Conservation (phyloP, 192 early-diverging fungal genomes). For the Coemansia biformis region DNA sequence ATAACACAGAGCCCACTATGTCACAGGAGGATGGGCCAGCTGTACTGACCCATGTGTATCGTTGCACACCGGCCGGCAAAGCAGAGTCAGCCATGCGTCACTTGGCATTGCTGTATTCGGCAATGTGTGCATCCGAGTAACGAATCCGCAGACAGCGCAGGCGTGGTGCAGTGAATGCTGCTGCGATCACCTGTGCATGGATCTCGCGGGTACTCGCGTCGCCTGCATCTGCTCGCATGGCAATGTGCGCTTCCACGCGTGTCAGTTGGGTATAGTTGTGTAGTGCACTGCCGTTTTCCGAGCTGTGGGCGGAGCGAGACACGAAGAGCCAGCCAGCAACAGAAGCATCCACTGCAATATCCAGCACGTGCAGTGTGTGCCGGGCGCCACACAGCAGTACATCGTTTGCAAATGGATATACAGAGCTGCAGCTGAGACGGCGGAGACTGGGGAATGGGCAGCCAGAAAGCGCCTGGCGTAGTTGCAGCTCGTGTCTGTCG, state of each 20-base stretch:
- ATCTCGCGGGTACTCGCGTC: no score
- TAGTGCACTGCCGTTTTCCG: neutral
- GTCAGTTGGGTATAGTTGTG: slow-evolving; percentile 4
- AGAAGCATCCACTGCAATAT: slow-evolving; percentile 7
- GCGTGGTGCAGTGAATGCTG: no score
- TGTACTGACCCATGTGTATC: no score
- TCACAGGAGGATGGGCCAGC: no score
- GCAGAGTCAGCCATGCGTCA: no score
- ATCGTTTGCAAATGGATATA: slow-evolving; percentile 26
- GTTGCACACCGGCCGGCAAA: no score
- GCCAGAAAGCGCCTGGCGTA: neutral
- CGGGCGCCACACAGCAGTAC: slow-evolving; percentile 11
- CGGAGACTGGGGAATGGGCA: slow-evolving; percentile 14
- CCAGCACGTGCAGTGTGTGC: slow-evolving; percentile 3
- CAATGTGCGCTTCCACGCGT: slow-evolving; percentile 14
- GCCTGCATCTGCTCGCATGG: no score
- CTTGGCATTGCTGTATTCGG: no score
- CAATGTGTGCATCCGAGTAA: no score
- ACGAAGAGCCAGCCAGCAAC: slow-evolving; percentile 14
- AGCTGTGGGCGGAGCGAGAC: neutral
- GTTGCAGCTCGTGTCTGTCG: slow-evolving; percentile 1
- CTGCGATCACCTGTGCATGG: no score
- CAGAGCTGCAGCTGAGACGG: slow-evolving; percentile 11
- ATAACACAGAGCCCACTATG: no score
- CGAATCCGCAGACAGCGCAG: no score